phyloP scores from a whole-genome alignment of 78 protist genomes.

The Protostelium mycophagum region DNA sequence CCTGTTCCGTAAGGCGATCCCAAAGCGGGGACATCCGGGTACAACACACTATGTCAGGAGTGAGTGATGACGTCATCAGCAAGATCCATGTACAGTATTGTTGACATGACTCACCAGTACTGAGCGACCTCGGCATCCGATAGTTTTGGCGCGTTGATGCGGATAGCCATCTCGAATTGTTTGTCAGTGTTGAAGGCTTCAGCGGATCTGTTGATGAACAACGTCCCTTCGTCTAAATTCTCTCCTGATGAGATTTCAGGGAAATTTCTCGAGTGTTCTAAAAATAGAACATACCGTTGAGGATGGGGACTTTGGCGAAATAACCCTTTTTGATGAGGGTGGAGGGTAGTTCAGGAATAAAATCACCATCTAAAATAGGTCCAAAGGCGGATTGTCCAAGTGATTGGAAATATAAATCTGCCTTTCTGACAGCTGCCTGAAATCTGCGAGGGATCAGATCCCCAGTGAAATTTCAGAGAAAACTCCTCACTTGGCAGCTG shows the following conservation, averaged over 20 bases:
- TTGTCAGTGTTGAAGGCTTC: neutral
- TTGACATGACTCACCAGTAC: too few species aligned
- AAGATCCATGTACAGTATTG: too few species aligned
- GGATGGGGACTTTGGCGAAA: neutral
- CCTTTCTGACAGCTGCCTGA: too few species aligned
- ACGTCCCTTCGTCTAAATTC: neutral
- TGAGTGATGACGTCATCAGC: too few species aligned
- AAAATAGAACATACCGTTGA: neutral
- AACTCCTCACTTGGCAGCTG: neutral
- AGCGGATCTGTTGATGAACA: neutral
- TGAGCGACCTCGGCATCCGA: too few species aligned
- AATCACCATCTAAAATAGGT: neutral
- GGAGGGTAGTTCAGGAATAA: neutral
- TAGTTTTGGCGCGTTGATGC: too few species aligned
- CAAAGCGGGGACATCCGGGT: neutral
- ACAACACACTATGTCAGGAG: neutral
- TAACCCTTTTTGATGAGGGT: neutral
- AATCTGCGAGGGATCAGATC: neutral
- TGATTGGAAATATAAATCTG: neutral
- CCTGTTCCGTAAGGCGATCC: neutral
- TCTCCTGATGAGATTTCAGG: neutral
- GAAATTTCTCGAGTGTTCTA: neutral
- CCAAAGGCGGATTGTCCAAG: neutral
- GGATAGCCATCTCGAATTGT: too few species aligned
- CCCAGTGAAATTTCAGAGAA: neutral